Evolutionary conservation across 805 yeast species (phyloP).

Genomic region (Komagataella pastoris): DNA sequence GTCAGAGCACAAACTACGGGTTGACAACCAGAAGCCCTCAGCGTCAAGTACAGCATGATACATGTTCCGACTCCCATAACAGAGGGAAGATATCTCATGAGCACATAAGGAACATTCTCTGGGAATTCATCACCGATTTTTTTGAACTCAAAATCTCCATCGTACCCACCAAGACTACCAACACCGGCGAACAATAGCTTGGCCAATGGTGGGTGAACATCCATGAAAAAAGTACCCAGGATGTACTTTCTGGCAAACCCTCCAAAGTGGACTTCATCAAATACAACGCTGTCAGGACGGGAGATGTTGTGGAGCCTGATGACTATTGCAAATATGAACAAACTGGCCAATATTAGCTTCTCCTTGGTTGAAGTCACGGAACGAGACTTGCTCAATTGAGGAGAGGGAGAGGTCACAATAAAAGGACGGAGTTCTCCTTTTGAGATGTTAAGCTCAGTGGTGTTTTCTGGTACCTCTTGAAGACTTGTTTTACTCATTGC

Average conservation of each 20-base stretch:
- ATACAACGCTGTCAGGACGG: conserved; percentile 72
- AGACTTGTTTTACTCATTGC: background rate
- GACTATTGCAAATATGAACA: conserved; percentile 36
- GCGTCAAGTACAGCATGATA: conserved; percentile 48
- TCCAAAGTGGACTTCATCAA: conserved; percentile 92
- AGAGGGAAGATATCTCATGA: conserved; percentile 64
- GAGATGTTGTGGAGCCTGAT: conserved; percentile 52
- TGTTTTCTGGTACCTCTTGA: conserved; percentile 3
- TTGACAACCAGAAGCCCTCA: conserved; percentile 61
- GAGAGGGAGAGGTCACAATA: conserved; percentile 37
- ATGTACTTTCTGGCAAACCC: conserved; percentile 86
- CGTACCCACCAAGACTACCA: conserved; percentile 54
- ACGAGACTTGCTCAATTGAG: conserved; percentile 25
- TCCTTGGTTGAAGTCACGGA: conserved; percentile 24
- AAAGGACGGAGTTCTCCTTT: conserved; percentile 43
- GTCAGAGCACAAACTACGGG: conserved; percentile 51
- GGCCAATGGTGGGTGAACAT: conserved; percentile 72
- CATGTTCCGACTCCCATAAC: conserved; percentile 57
- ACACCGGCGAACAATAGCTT: conserved; percentile 66
- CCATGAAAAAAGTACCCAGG: conserved; percentile 52
- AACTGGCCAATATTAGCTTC: conserved; percentile 21
- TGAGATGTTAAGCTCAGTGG: conserved; percentile 29
- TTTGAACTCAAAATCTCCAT: conserved; percentile 56
- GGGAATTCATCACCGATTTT: conserved; percentile 57
- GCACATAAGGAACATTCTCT: conserved; percentile 40